Evolutionary conservation across 2,329 filamentous ascomycete genomes (phyloP).

Genomic region (Neopestalotiopsis rosae): DNA sequence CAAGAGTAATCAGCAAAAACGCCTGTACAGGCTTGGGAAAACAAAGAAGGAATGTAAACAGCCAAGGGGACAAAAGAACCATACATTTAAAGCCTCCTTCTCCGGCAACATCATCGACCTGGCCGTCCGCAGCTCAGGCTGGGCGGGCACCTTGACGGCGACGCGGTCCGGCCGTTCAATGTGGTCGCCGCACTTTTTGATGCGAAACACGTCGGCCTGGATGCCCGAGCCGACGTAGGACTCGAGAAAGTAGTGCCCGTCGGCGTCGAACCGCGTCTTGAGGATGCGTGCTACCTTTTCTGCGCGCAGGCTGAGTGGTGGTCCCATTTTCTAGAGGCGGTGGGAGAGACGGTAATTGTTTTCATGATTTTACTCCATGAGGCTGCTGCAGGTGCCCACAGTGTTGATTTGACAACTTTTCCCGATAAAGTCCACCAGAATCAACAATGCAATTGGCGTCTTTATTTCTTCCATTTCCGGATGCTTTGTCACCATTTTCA

Average conservation of each 20-base stretch:
- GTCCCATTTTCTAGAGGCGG: not conserved
- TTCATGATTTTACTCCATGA: too few relatives aligned
- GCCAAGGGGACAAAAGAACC: too few relatives aligned
- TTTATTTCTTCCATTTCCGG: not conserved
- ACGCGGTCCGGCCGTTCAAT: not conserved
- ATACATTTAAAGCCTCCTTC: not conserved
- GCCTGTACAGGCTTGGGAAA: too few relatives aligned
- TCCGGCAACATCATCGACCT: not conserved
- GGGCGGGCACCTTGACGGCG: not conserved
- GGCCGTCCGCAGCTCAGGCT: not conserved
- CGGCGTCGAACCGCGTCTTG: not conserved
- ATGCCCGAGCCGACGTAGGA: conserved; percentile 3
- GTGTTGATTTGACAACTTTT: not conserved
- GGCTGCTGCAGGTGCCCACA: not conserved
- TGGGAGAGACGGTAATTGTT: too few relatives aligned
- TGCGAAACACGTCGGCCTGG: not conserved
- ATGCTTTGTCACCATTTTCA: not conserved
- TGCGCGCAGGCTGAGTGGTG: not conserved
- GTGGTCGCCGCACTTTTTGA: not conserved
- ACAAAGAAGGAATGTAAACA: too few relatives aligned
- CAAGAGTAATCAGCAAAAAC: not conserved
- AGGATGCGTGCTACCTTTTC: not conserved
- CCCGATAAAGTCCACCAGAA: not conserved
- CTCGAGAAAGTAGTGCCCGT: conserved; percentile 11
- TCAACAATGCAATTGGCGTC: not conserved